Percentiles rank a stretch among this genome's conserved stretches.
Evolutionary conservation across 768 basidiomycete genomes (phyloP).

Genomic region (Termitomyces sp.): DNA sequence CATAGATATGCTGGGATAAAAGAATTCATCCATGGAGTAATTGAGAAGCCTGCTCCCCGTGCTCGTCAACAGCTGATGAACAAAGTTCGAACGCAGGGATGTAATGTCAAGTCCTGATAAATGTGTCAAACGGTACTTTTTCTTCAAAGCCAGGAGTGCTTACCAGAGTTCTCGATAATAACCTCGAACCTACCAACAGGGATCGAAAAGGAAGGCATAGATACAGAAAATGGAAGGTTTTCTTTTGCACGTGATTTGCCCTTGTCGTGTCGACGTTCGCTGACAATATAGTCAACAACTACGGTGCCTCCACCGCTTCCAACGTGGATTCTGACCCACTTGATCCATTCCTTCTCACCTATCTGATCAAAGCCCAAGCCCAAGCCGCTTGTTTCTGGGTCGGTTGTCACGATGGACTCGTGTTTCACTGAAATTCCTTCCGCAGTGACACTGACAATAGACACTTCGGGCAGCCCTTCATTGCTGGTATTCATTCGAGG

Average conservation of each 20-base stretch:
- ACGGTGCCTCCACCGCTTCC: conserved; percentile 45
- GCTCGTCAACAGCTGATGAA: conserved; percentile 36
- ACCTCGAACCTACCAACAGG: conserved; percentile 65
- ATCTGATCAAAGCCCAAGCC: conserved; percentile 46
- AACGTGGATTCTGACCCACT: conserved; percentile 57
- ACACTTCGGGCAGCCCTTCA: conserved; percentile 34
- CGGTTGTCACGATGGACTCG: conserved; percentile 41
- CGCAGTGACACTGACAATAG: conserved; percentile 53
- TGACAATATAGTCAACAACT: conserved; percentile 66
- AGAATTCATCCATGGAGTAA: conserved; percentile 51
- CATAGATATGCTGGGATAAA: conserved; percentile 49
- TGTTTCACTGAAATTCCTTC: conserved; percentile 61
- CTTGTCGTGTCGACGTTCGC: conserved; percentile 21
- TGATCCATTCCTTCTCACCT: conserved; percentile 53
- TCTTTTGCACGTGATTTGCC: conserved; percentile 31
- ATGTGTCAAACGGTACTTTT: background rate
- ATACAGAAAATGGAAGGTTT: conserved; percentile 33
- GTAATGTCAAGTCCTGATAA: conserved; percentile 34
- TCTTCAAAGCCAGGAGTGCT: conserved; percentile 10
- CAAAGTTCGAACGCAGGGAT: conserved; percentile 49
- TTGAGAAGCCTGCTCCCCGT: conserved; percentile 47
- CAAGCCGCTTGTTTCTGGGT: conserved; percentile 27
- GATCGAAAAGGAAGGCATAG: conserved; percentile 70
- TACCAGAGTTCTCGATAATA: conserved; percentile 50
- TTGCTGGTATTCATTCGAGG: conserved; percentile 7